A percentile compares a stretch with the other conserved stretches of the same genome.
These are phyloP conservation scores for Madurella fahalii DNA, from an alignment of 2,329 filamentous ascomycete genomes.

Conservation along the genomic window DNA sequence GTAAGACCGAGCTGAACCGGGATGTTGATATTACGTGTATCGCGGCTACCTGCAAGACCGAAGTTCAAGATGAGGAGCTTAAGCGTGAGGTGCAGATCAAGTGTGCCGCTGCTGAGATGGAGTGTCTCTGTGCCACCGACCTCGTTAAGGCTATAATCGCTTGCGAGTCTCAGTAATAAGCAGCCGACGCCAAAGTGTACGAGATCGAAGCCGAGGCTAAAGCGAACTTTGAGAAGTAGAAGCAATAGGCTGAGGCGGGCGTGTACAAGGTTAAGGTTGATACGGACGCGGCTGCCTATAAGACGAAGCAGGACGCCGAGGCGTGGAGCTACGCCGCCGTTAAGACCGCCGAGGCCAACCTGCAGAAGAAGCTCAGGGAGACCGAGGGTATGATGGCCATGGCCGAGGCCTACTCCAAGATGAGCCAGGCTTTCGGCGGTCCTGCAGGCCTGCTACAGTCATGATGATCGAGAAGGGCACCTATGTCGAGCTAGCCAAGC, in stretches of 20 bases:
- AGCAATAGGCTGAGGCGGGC: slow-evolving; percentile 49
- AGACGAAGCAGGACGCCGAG: slow-evolving; percentile 44
- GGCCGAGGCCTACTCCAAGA: slow-evolving; percentile 72
- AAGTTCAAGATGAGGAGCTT: slow-evolving; percentile 74
- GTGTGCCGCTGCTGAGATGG: slow-evolving; percentile 74
- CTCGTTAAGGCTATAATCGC: slow-evolving; percentile 72
- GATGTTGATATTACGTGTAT: slow-evolving; percentile 75
- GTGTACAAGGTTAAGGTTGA: slow-evolving; percentile 48
- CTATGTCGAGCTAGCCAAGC: slow-evolving; percentile 74
- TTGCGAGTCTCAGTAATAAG: slow-evolving; percentile 64
- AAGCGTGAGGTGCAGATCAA: slow-evolving; percentile 73
- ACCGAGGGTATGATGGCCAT: slow-evolving; percentile 73
- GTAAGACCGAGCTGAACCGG: slow-evolving; percentile 67
- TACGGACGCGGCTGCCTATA: slow-evolving; percentile 46
- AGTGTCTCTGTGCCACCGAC: slow-evolving; percentile 70
- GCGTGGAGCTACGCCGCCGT: slow-evolving; percentile 36
- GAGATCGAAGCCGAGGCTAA: slow-evolving; percentile 59
- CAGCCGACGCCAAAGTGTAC: slow-evolving; percentile 62
- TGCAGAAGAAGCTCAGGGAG: slow-evolving; percentile 60
- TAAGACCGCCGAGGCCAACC: slow-evolving; percentile 50
- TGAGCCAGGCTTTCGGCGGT: slow-evolving; percentile 70
- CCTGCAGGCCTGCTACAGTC: slow-evolving; percentile 73
- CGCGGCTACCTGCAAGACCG: slow-evolving; percentile 65
- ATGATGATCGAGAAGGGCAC: slow-evolving; percentile 83
- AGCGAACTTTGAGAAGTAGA: slow-evolving; percentile 49